Evolutionary conservation across 805 yeast species (phyloP).

Genomic region (Myxozyma nipponensis): DNA sequence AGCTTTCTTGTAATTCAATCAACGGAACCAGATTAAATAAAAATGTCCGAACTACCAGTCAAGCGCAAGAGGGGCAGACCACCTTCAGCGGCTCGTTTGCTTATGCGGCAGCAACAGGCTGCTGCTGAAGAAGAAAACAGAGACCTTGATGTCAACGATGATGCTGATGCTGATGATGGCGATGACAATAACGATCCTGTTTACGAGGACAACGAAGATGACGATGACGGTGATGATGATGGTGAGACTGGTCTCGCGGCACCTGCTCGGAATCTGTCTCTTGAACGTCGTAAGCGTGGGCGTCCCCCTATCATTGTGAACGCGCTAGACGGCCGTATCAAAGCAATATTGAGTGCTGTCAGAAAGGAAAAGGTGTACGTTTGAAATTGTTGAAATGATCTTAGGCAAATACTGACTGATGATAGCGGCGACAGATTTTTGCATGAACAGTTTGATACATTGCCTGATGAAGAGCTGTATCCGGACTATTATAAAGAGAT

Average conservation of each 20-base stretch:
- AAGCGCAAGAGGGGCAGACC: not conserved
- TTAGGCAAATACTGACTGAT: not conserved
- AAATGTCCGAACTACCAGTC: not conserved
- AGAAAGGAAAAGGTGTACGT: slow-evolving; percentile 61
- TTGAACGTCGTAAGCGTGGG: slow-evolving; percentile 63
- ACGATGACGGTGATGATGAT: slow-evolving; percentile 27
- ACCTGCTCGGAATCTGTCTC: not conserved
- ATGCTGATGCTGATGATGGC: not conserved
- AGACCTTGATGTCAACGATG: slow-evolving; percentile 1
- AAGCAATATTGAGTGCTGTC: slow-evolving; percentile 74
- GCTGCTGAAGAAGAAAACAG: not conserved
- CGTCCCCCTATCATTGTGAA: slow-evolving; percentile 88
- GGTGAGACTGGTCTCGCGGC: not conserved
- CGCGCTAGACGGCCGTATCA: slow-evolving; percentile 89
- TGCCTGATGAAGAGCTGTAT: slow-evolving; percentile 70
- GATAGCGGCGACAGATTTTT: slow-evolving; percentile 9
- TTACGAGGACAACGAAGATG: slow-evolving; percentile 32
- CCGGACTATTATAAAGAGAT: slow-evolving; percentile 80
- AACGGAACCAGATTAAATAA: too few relatives aligned
- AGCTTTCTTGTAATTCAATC: too few relatives aligned
- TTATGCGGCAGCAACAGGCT: not conserved
- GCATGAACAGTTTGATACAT: slow-evolving; percentile 15
- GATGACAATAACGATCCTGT: not conserved
- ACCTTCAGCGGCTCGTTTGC: not conserved
- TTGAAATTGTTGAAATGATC: slow-evolving; percentile 18